Percentiles rank a stretch among this genome's conserved stretches.
These are phyloP conservation scores for Chenopodium suecicum DNA, from an alignment of 148 eudicot species.

Conservation along the genomic window DNA sequence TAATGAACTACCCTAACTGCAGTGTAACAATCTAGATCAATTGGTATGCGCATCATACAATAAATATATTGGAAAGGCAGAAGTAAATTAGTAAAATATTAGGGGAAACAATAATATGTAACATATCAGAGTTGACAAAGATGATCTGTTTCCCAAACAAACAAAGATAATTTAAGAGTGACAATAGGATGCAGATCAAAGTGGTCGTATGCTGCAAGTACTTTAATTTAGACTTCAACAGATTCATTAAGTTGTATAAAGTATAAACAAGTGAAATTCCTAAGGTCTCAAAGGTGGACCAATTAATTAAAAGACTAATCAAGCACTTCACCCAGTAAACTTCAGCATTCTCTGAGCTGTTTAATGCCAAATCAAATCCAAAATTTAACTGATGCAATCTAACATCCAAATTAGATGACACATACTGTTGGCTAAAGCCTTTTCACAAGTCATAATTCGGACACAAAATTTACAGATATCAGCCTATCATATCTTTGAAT, in stretches of 20 bases:
- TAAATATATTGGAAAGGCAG: too few species aligned
- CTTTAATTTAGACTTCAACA: background rate
- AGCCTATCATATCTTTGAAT: background rate
- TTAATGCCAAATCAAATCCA: background rate
- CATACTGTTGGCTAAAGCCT: background rate
- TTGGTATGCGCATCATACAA: too few species aligned
- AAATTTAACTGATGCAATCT: background rate
- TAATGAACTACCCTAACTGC: too few species aligned
- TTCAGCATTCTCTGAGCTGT: background rate
- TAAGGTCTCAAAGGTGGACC: background rate
- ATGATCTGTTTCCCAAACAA: background rate
- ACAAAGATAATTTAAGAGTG: background rate
- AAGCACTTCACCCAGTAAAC: background rate
- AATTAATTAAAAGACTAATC: background rate
- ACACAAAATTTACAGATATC: background rate
- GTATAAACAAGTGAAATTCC: background rate
- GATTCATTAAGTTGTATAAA: background rate
- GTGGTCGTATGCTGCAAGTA: background rate
- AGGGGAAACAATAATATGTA: too few species aligned
- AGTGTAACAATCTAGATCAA: too few species aligned
- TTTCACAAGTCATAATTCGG: background rate
- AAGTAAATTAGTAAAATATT: too few species aligned
- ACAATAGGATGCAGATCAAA: too few species aligned
- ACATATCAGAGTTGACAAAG: background rate
- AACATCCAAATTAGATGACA: background rate